These are phyloP conservation scores for Trichosporon asahii DNA, from an alignment of 1,284 basidiomycete genomes.

Conservation along the genomic window DNA sequence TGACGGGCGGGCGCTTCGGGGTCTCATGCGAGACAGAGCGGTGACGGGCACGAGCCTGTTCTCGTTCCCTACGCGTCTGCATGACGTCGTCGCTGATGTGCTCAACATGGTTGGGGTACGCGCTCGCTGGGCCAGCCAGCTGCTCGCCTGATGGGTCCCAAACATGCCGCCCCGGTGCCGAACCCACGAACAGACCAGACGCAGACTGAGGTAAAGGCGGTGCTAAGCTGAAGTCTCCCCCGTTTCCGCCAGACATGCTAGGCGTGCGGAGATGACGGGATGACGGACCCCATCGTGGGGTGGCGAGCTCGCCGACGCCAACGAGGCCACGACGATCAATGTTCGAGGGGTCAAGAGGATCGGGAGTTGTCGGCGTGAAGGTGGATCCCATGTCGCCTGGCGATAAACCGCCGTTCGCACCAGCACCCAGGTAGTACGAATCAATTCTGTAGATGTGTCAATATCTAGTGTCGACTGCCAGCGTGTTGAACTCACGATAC, in stretches of 20 bases:
- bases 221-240: slow-evolving; percentile 7
- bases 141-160: neutral
- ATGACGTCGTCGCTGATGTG: neutral
- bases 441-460: slow-evolving; percentile 29
- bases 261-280: slow-evolving; percentile 43
- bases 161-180: neutral
- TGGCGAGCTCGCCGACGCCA: slow-evolving; percentile 93
- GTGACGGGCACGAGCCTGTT: slow-evolving; percentile 16
- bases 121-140: slow-evolving; percentile 3
- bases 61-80: slow-evolving; percentile 4
- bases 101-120: neutral
- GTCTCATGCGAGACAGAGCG: slow-evolving; percentile 26
- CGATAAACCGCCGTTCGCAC: slow-evolving; percentile 11
- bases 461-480: neutral
- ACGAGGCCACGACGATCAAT: slow-evolving; percentile 86
- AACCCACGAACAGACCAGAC: neutral
- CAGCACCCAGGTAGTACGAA: slow-evolving; percentile 30
- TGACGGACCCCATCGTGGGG: slow-evolving; percentile 79
- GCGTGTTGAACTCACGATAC: slow-evolving; percentile 28
- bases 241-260: slow-evolving; percentile 37
- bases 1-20: slow-evolving; percentile 4
- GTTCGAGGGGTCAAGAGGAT: slow-evolving; percentile 62
- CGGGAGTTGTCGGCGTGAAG: slow-evolving; percentile 38
- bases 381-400: slow-evolving; percentile 16
- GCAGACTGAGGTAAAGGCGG: slow-evolving; percentile 3